A percentile compares a stretch with the other conserved stretches of the same genome.
Conservation (phyloP, 2,329 filamentous ascomycete species). For the Mycosphaerella sp. region DNA sequence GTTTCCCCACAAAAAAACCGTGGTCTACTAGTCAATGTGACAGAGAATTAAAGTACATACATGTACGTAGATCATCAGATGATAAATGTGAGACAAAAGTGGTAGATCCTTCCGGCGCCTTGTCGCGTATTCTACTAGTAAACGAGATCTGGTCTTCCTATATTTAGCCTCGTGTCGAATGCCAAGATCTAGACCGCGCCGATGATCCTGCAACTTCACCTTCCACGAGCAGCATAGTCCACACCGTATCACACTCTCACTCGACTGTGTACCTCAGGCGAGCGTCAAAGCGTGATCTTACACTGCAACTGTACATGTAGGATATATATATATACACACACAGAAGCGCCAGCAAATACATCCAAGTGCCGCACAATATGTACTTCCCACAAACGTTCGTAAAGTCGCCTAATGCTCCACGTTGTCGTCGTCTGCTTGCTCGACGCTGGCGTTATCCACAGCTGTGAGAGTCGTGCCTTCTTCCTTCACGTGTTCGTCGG, state of each 20-base stretch:
- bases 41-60: too few relatives aligned
- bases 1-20: too few relatives aligned
- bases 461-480: background rate
- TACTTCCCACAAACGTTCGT: background rate
- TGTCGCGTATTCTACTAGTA: background rate
- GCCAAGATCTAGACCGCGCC: background rate
- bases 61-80: too few relatives aligned
- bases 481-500: background rate
- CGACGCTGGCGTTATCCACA: too few relatives aligned
- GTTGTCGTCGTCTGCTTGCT: background rate
- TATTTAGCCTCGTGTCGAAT: background rate
- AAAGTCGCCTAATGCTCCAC: background rate
- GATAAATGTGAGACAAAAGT: too few relatives aligned
- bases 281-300: too few relatives aligned
- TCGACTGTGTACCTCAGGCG: too few relatives aligned
- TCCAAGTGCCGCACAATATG: too few relatives aligned
- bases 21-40: too few relatives aligned
- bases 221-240: background rate
- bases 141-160: conserved; percentile 1
- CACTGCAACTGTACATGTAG: too few relatives aligned
- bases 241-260: too few relatives aligned
- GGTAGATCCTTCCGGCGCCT: background rate
- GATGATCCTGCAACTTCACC: background rate
- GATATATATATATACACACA: background rate
- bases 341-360: background rate